These are phyloP conservation scores for Scheffersomyces coipomensis DNA, from an alignment of 805 yeast genomes.

Conservation along the genomic window DNA sequence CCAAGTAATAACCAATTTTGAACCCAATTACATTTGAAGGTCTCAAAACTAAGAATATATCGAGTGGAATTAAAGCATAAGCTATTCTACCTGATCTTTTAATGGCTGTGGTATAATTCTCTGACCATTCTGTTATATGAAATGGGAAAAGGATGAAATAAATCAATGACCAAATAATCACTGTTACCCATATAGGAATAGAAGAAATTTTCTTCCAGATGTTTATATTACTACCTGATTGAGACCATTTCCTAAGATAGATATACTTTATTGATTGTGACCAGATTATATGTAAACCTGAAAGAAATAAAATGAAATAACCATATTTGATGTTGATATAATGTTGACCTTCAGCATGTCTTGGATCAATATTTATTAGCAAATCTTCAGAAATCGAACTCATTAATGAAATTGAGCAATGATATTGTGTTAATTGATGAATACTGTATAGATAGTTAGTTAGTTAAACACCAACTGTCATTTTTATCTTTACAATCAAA, in stretches of 20 bases:
- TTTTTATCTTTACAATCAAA: no score
- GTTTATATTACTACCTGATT: constrained; percentile 1
- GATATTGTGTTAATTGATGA: no score
- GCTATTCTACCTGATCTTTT: constrained; percentile 65
- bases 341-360: constrained; percentile 52
- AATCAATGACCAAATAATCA: constrained; percentile 32
- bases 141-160: constrained; percentile 26
- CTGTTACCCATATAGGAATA: constrained; percentile 33
- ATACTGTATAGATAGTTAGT: no score
- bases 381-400: no score
- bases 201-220: constrained; percentile 16
- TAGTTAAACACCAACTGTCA: no score
- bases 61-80: constrained; percentile 57
- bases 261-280: constrained; percentile 3
- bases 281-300: constrained; percentile 36
- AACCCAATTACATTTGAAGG: constrained; percentile 36
- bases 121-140: constrained; percentile 30
- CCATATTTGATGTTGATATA: constrained; percentile 62
- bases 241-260: constrained; percentile 3
- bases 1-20: constrained; percentile 47
- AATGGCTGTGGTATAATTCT: constrained; percentile 30
- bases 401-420: no score
- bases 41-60: constrained; percentile 52
- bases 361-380: constrained; percentile 4
- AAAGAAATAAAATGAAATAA: constrained; percentile 43